Evolutionary conservation across 2,329 filamentous ascomycete species (phyloP), one percentile per base, ranked within the genome.

Genomic region (Aspergillus amoenus): DNA sequence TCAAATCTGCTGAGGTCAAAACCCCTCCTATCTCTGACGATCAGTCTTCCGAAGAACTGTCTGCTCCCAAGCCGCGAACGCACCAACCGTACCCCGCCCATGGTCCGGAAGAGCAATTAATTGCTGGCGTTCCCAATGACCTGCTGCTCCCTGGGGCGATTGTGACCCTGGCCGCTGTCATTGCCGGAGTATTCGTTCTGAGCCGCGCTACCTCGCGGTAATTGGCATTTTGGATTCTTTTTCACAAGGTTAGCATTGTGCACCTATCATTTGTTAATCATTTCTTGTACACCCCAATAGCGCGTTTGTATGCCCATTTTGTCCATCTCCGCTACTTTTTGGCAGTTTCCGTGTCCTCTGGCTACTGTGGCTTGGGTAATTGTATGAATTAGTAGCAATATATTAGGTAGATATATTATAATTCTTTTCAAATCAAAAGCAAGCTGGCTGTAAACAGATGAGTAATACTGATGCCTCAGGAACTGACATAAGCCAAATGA

Each of bases 51-150:
- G 73, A 77, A 54, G 77, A 76, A 44, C 66, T 71, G 50, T 43
- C 63, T 56, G 45, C 68, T 63, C 67, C 79, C 63, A 82, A 73
- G 70, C 72, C 66, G 53, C 72, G 73, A 44, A 70, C 70, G 44
- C 45, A n/a, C 61, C 77, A 78, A 58, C 72, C 75, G 17, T 67
- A 77, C 46, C 79, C 81, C 63, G 78, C 81, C 50, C 75, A 81
- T 24, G 74, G 77, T 42, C 78, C 84, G 55, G 83, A 86, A 57
- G 87, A 93, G 58, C 91, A 96, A 75, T 79, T 96, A 57, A 93
- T 99, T 70, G 84, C 88, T 2, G 94, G 94, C 54, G 89, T 99
- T 34, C 92, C 94, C 8, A 99, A 99, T 70, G 94, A 99, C 69
- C 80, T 97, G 54, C 81, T 99, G 17, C 83, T 97, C 42, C 94